These are phyloP conservation scores for Myxozyma nipponensis DNA, from an alignment of 805 yeast genomes.

Conservation along the genomic window DNA sequence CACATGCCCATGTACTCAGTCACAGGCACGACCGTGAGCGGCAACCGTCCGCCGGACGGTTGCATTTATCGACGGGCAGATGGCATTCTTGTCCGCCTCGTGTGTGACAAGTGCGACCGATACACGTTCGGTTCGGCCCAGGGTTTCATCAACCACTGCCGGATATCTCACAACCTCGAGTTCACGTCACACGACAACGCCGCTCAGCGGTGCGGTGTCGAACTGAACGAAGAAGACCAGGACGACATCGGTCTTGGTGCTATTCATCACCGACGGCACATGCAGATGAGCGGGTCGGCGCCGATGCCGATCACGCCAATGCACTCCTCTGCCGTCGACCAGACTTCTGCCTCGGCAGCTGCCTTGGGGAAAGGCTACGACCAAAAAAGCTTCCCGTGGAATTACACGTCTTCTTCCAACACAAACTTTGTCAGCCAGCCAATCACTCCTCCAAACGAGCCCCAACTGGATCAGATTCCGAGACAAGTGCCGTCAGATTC, in stretches of 20 bases:
- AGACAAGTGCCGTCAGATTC: constrained; percentile 10
- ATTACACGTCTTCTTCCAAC: constrained; percentile 1
- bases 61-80: constrained; percentile 42
- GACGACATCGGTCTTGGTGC: constrained; percentile 60
- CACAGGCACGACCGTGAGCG: constrained; percentile 13
- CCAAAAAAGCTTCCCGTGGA: constrained; percentile 19
- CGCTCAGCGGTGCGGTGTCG: constrained; percentile 61
- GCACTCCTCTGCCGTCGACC: not conserved
- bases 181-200: constrained; percentile 72
- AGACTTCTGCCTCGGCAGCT: constrained; percentile 1
- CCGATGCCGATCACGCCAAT: not conserved
- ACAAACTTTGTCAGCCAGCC: constrained; percentile 12
- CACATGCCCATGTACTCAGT: constrained; percentile 18
- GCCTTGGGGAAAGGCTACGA: constrained; percentile 12
- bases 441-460: constrained; percentile 25
- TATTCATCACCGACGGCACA: constrained; percentile 36
- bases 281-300: constrained; percentile 12
- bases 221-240: constrained; percentile 56
- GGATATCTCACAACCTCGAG: constrained; percentile 69
- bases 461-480: constrained; percentile 17
- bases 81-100: constrained; percentile 63
- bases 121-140: constrained; percentile 74
- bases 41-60: constrained; percentile 20
- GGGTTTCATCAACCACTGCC: constrained; percentile 72
- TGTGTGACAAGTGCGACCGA: constrained; percentile 64